A percentile compares a stretch with the other conserved stretches of the same genome.
Conservation (phyloP, 1,139 yeast species). For the Meyerozyma carpophila region DNA sequence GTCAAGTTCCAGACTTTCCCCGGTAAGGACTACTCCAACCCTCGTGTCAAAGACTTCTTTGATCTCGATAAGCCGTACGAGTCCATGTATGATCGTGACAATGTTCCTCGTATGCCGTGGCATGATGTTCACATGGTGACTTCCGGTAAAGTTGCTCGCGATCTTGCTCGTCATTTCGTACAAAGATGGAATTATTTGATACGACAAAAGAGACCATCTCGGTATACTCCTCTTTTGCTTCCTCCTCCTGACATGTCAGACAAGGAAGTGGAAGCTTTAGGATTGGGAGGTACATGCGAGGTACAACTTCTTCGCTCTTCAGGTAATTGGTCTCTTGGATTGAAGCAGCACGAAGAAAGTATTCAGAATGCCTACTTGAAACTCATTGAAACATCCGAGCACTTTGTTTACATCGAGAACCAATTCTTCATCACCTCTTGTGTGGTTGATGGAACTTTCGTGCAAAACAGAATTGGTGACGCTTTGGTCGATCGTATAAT, state of each 20-base stretch:
- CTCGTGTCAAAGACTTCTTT: constrained; percentile 83
- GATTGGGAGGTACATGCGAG: constrained; percentile 84
- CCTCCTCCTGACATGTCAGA: constrained; percentile 88
- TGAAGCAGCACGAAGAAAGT: constrained; percentile 79
- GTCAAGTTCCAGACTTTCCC: constrained; percentile 72
- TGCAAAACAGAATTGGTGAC: constrained; percentile 89
- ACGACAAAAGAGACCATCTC: constrained; percentile 90
- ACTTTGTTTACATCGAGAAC: constrained; percentile 89
- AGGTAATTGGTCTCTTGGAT: constrained; percentile 89
- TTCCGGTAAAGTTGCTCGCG: constrained; percentile 94
- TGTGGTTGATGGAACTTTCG: constrained; percentile 76
- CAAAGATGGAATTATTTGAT: constrained; percentile 96
- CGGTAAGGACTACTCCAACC: constrained; percentile 96
- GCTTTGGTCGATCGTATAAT: constrained; percentile 93
- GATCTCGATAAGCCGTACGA: constrained; percentile 82
- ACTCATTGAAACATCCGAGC: constrained; percentile 86
- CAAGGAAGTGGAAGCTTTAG: constrained; percentile 59
- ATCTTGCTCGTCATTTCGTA: constrained; percentile 86
- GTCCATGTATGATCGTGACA: constrained; percentile 82
- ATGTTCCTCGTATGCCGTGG: constrained; percentile 97
- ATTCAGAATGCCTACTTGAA: constrained; percentile 91
- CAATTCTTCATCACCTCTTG: constrained; percentile 91
- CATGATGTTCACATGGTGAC: constrained; percentile 97
- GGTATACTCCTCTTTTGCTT: constrained; percentile 83
- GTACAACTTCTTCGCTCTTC: constrained; percentile 85